Evolutionary conservation across 2,329 filamentous ascomycete genomes (phyloP), one percentile per base, ranked within the genome.

Genomic region (Aspergillus fischeri): DNA sequence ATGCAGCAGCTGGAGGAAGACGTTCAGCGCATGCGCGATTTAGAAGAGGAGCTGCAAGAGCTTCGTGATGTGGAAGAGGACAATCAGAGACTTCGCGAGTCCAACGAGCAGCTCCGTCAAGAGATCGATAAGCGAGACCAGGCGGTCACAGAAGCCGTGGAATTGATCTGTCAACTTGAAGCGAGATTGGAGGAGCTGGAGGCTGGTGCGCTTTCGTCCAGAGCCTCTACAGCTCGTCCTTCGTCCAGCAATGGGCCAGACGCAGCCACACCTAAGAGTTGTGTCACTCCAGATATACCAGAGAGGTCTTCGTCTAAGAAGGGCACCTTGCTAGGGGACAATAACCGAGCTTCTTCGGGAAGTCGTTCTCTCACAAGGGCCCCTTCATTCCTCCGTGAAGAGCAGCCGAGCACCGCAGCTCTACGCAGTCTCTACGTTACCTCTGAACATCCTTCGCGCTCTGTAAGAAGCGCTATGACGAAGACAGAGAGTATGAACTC

Each of bases 111-210:
- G 42, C 61, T 77, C 17, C 67, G 69, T 41, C 61, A 64, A 8
- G 74, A 76, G 45, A 66, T 77, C 14, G 71, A 75, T 35, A 74
- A 70, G 51, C 70, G 75, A 52, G 73, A 77, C 52, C 67, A 73
- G 49, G 76, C 75, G 1, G 68, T 78, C 8, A 70, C 71, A 17
- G 76, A 78, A 56, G 76, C 76, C 0, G 76, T 78, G 3, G 70
- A 73, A 10, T 60, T 77, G 21, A 78, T 78, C 21, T 78, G 75
- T 60, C 71, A 75, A 49, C 63, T 78, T 3, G 76, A 78, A 67
- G 63, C 66, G 4, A 76, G 70, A 58, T 61, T 76, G 9, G 74
- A 76, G 8, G 63, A 69, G 45, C 57, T 77, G 20, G 69, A 70
- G 51, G 56, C 55, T 8, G 60, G 59, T 32, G 58, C 53, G 24